Base-by-base conservation (phyloP, 495 filamentous ascomycete species). In the Geopyxis carbonaria region DNA sequence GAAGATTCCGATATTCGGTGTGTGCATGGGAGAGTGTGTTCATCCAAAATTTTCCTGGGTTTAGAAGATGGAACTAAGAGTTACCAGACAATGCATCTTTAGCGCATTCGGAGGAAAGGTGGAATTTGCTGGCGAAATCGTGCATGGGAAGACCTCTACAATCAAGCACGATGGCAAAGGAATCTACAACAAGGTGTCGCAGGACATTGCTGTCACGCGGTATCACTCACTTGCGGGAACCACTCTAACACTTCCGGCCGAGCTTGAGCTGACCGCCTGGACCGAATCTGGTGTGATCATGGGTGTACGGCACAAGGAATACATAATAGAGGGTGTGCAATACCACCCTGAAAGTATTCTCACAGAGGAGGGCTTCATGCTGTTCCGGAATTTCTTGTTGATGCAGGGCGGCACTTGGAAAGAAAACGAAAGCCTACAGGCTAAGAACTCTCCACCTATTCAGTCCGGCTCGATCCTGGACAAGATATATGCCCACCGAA, bases 281-380 rank as follows among this genome's bases (percentile, higher is more conserved):
- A 78, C 78, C 13, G 62, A 70, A n/a, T 78, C 75, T 45, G 73
- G 74, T 8, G 73, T 95, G 31, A 99, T 99, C 45, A 95, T 95
- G 89, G 89, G 89, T 14, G 76, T 95, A 8, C 70, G 89, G 15
- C 89, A 99, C 63, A 93, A 91, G 60, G 69, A 87, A 53, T 75
- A 79, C 51, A 65, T 80, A 0, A 67, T 97, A 3, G 89, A 97
- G 55, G 89, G 87, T 22, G 85, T 95, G 13, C 89, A 97, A 56
- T 97, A 94, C 57, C 89, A 97, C 53, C 89, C 89, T 0, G 89
- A 97, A 59, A 94, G 87, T 55, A 97, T 97, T 38, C 60, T 97
- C 21, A 94, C 89, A 0, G 80, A 75, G 40, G 74, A 89, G 43
- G 89, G 89, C 8, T 78, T 81, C 21, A 54, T 67, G 6, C 94